Evolutionary conservation across 2,329 filamentous ascomycete species (phyloP), one percentile per base, ranked within the genome.

Genomic region (Aspergillus tanneri): DNA sequence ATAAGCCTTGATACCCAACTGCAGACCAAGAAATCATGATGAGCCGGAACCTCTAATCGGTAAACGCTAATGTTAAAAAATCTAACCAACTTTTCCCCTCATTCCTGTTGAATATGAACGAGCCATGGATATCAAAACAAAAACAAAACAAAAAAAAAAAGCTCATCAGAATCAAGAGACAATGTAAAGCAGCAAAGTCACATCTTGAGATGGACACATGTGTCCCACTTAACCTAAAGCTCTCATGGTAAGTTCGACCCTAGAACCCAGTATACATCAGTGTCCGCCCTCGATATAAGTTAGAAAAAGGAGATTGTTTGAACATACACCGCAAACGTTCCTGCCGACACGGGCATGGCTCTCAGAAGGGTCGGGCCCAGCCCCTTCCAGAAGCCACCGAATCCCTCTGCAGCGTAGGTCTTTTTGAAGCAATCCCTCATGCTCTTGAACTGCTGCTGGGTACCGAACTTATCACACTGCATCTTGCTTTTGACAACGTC

Each of bases 401-500:
- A 64, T 1, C 93, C 93, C 72, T 95, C 90, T 5, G 73, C 77
- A 52, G 79, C 80, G 76, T 81, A 95, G 2, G 87, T 95, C 77
- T 95, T 84, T 50, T 77, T 80, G 71, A 97, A 95, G 75, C 89
- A 95, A 72, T 95, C 88, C 43, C 86, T 81, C 92, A 96, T 96
- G 47, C 77, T 85, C 68, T 76, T 82, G 73, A 87, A 99, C 66
- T 79, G 80, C 76, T 85, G 84, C 54, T 80, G 74, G 4, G 66
- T 70, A 2, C 88, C 90, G 66, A 96, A 93, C 0, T 88, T 91
- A 73, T 99, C 93, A 49, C 87, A 96, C 81, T 99, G 93, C 92
- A 97, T 96, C 82, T 96, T 97, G 74, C 90, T 96, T 87, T 99
- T 99, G 73, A 99, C 74, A 22, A 99, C 92, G 72, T 99, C 93